Base-by-base conservation (phyloP, 148 eudicot genomes). In the Polygonum aviculare region DNA sequence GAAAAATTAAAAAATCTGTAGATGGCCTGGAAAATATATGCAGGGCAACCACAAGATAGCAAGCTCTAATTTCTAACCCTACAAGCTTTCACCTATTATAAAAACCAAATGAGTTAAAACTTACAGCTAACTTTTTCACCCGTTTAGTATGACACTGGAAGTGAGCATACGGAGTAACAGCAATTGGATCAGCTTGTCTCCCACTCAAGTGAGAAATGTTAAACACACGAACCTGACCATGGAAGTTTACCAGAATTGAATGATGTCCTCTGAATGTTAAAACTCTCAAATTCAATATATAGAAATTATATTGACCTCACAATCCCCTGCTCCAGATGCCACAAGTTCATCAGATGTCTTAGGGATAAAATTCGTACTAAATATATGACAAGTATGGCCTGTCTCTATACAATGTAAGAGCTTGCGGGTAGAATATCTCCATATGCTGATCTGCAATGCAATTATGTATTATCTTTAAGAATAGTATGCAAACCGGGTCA, bases 321-420 rank as follows among this genome's bases (percentile, higher is more conserved):
- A 93, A 82, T 95, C 98, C 77, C 88, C 98, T 77, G 98, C 96
- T 72, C 97, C 98, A 78, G 98, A 95, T 76, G 89, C 93, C 62
- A 95, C 97, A 35, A 89, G 81, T 51, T 92, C 96, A 81, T 92
- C 96, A 74, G 91, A 90, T 77, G 98, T 95, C 86, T 90, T 97
- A 65, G 98, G 98, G 59, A 95, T 78, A 83, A 95, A 92, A 70
- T 95, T 92, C 31, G 97, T 88, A 75, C 97, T 90, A 83, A 90
- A 95, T 80, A 95, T 95, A 74, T 95, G 92, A 38, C 93, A 79
- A 75, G 94, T 83, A 79, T 95, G 98, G 21, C 97, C 98, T 60
- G 91, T 90, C 69, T 90, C 96, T 74, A 95, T 81, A 70, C 89
- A 81, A 73, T 90, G 90, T 83, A 89, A 79, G 69, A 95, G 94